A percentile compares a stretch with the other conserved stretches of the same genome.
Evolutionary conservation across 495 filamentous ascomycete species (phyloP).

Genomic region (Podospora comata): DNA sequence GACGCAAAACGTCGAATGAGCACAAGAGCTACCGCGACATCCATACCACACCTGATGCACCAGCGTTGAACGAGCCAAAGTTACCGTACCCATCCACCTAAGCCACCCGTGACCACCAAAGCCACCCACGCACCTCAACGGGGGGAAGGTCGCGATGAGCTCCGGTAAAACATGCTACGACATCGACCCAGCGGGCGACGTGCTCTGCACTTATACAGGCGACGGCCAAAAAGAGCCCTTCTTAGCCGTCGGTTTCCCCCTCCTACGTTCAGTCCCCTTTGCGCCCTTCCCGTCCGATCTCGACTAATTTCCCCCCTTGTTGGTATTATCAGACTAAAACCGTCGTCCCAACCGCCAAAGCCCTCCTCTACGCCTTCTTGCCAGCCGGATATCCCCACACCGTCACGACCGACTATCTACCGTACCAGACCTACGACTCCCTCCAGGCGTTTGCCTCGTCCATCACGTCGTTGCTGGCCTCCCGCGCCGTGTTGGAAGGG

Average conservation of each 20-base stretch:
- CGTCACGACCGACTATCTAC: slow-evolving; percentile 83
- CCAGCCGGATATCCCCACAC: slow-evolving; percentile 89
- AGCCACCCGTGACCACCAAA: no score
- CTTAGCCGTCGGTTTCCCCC: slow-evolving; percentile 19
- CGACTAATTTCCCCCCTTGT: neutral
- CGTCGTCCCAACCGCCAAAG: slow-evolving; percentile 30
- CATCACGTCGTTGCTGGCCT: slow-evolving; percentile 83
- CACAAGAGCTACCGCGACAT: neutral
- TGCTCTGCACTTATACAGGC: slow-evolving; percentile 35
- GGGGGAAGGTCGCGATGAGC: slow-evolving; percentile 26
- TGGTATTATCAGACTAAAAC: slow-evolving; percentile 28
- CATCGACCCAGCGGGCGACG: slow-evolving; percentile 40
- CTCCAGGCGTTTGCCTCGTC: slow-evolving; percentile 94
- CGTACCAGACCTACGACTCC: slow-evolving; percentile 72
- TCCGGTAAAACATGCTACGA: slow-evolving; percentile 31
- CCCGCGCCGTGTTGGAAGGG: slow-evolving; percentile 87
- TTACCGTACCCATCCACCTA: neutral
- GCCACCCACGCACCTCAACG: neutral
- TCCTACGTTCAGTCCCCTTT: neutral
- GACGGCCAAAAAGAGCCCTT: slow-evolving; percentile 26
- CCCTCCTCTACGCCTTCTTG: slow-evolving; percentile 72
- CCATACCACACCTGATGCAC: neutral
- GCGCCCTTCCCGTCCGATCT: neutral
- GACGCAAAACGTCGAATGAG: neutral
- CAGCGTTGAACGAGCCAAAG: neutral